Percentiles rank a stretch among this genome's conserved stretches.
Conservation (phyloP, 768 basidiomycete species). For the Baorangia bicolor region DNA sequence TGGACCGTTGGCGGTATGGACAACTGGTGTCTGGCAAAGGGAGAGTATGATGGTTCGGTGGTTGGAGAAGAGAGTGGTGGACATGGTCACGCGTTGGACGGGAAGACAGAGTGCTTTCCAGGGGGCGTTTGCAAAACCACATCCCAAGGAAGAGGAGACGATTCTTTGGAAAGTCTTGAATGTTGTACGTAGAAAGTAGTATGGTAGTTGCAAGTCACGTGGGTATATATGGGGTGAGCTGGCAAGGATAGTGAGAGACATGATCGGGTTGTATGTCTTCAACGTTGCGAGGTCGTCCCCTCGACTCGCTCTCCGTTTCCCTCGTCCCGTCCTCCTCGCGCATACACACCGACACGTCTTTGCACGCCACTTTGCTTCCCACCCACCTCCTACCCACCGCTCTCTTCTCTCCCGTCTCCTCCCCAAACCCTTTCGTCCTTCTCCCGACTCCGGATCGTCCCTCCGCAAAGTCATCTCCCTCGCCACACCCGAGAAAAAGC, state of each 20-base stretch:
- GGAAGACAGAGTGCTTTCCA: background rate
- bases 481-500: conserved; percentile 79
- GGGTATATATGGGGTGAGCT: no score
- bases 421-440: conserved; percentile 34
- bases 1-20: conserved; percentile 72
- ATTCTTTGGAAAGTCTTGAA: background rate
- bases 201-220: background rate
- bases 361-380: conserved; percentile 13
- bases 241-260: no score
- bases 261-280: background rate
- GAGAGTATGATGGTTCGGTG: conserved; percentile 64
- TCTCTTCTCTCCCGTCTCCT: conserved; percentile 28
- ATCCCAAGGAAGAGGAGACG: background rate
- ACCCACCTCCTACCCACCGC: background rate
- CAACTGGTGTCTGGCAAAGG: conserved; percentile 64
- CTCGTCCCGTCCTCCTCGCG: background rate
- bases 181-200: background rate
- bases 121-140: background rate
- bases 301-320: conserved; percentile 3
- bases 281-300: background rate
- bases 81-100: conserved; percentile 43
- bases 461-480: conserved; percentile 74
- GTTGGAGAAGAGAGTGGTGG: conserved; percentile 53
- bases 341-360: background rate
- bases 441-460: conserved; percentile 53